Evolutionary conservation across 768 basidiomycete genomes (phyloP).

Genomic region (Tephrocybe sp.): DNA sequence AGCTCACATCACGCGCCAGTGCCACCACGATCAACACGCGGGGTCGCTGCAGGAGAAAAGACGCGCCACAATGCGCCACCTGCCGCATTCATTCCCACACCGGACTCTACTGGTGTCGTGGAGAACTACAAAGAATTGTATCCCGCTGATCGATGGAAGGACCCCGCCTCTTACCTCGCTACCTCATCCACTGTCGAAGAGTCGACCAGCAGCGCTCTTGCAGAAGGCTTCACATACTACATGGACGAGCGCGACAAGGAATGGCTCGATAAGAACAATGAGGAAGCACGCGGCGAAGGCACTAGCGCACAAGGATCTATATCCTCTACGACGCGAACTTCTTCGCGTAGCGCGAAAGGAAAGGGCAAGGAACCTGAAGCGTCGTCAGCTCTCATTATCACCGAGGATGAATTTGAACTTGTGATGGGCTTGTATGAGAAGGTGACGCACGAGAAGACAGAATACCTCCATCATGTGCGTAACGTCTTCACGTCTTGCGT

Average conservation of each 20-base stretch:
- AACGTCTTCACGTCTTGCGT: neutral
- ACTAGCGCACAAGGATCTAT: slow-evolving; percentile 75
- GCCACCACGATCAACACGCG: slow-evolving; percentile 28
- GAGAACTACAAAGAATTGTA: slow-evolving; percentile 81
- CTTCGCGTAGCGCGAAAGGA: slow-evolving; percentile 69
- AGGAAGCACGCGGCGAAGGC: slow-evolving; percentile 82
- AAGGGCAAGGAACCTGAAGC: slow-evolving; percentile 85
- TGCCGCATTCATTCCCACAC: slow-evolving; percentile 86
- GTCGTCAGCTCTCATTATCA: slow-evolving; percentile 60
- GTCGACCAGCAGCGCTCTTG: slow-evolving; percentile 54
- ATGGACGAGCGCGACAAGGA: slow-evolving; percentile 97
- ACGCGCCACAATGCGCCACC: slow-evolving; percentile 33
- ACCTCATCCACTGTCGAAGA: slow-evolving; percentile 90
- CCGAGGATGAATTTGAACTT: slow-evolving; percentile 92
- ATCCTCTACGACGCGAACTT: slow-evolving; percentile 54
- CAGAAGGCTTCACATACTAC: slow-evolving; percentile 81
- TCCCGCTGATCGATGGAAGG: slow-evolving; percentile 64
- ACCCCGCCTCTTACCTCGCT: slow-evolving; percentile 75
- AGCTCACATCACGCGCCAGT: slow-evolving; percentile 34
- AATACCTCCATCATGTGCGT: slow-evolving; percentile 88
- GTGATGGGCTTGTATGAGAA: slow-evolving; percentile 95
- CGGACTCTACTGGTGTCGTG: slow-evolving; percentile 82
- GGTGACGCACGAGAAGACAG: slow-evolving; percentile 84
- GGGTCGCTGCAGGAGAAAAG: slow-evolving; percentile 32
- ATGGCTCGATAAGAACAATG: slow-evolving; percentile 93